A percentile compares a stretch with the other conserved stretches of the same genome.
Evolutionary conservation across 1,139 yeast species (phyloP).

Genomic region (Taphrina betulina): DNA sequence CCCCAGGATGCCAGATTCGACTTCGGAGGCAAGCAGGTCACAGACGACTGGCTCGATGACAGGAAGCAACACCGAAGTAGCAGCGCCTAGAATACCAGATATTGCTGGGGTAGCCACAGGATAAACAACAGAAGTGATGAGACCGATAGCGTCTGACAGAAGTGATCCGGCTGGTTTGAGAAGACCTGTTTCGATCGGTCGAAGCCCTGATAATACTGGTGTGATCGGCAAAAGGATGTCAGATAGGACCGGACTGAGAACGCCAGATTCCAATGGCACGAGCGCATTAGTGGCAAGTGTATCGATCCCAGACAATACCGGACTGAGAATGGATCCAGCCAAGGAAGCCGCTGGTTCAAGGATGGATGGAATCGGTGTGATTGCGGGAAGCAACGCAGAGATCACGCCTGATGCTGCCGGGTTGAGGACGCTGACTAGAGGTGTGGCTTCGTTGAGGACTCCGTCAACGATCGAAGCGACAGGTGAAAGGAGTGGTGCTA

Average conservation of each 20-base stretch:
- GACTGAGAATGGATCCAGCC: background rate
- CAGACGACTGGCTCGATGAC: background rate
- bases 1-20: background rate
- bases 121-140: background rate
- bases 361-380: slow-evolving; percentile 3
- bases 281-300: background rate
- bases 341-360: slow-evolving; percentile 2
- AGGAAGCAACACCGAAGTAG: background rate
- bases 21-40: slow-evolving; percentile 4
- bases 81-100: slow-evolving; percentile 1
- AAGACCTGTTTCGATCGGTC: background rate
- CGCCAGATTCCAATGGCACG: background rate
- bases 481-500: background rate
- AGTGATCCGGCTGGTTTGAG: background rate
- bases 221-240: background rate
- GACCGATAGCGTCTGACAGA: background rate
- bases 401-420: slow-evolving; percentile 1
- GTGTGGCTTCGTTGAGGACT: background rate
- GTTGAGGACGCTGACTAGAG: background rate
- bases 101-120: slow-evolving; percentile 4
- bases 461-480: background rate
- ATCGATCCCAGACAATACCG: too few relatives aligned
- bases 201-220: background rate
- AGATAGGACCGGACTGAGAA: background rate
- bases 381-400: slow-evolving; percentile 1